Conservation (phyloP, 1,284 basidiomycete genomes). For the Trametes versicolor region DNA sequence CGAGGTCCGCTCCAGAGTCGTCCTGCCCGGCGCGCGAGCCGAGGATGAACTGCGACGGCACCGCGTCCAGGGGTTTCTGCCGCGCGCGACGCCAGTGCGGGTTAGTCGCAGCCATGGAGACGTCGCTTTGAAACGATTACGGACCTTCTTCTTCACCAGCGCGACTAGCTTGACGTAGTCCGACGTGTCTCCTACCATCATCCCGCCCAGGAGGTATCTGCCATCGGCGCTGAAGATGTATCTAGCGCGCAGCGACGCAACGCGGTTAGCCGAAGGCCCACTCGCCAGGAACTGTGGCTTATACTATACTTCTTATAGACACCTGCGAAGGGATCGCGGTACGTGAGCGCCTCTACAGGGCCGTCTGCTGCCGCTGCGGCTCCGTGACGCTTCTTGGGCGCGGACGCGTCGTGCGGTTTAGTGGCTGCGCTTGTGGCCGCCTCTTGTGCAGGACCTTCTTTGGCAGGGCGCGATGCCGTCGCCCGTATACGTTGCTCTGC, state of each 20-base stretch:
- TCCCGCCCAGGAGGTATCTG: slow-evolving; percentile 78
- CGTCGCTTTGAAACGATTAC: slow-evolving; percentile 22
- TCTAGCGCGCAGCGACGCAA: slow-evolving; percentile 34
- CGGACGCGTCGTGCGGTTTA: slow-evolving; percentile 38
- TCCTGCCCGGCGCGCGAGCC: slow-evolving; percentile 59
- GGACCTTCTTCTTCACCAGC: slow-evolving; percentile 75
- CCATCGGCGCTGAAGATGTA: slow-evolving; percentile 83
- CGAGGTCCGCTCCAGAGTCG: slow-evolving; percentile 71
- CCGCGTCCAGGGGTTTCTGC: slow-evolving; percentile 70
- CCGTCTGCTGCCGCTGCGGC: slow-evolving; percentile 47
- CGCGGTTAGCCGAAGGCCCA: background rate
- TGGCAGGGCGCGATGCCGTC: slow-evolving; percentile 21
- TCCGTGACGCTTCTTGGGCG: slow-evolving; percentile 43
- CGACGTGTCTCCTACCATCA: slow-evolving; percentile 83
- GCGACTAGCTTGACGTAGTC: slow-evolving; percentile 79
- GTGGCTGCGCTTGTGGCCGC: slow-evolving; percentile 6
- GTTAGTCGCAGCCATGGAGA: slow-evolving; percentile 7
- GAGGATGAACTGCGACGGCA: slow-evolving; percentile 75
- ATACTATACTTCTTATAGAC: slow-evolving; percentile 73
- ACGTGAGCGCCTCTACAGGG: slow-evolving; percentile 72
- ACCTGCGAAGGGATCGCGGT: slow-evolving; percentile 76
- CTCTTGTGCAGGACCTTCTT: background rate
- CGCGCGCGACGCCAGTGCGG: slow-evolving; percentile 10
- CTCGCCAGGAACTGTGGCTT: background rate
- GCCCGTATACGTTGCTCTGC: slow-evolving; percentile 58